Conservation (phyloP, 208 protist species). For the Crithidia bombi region DNA sequence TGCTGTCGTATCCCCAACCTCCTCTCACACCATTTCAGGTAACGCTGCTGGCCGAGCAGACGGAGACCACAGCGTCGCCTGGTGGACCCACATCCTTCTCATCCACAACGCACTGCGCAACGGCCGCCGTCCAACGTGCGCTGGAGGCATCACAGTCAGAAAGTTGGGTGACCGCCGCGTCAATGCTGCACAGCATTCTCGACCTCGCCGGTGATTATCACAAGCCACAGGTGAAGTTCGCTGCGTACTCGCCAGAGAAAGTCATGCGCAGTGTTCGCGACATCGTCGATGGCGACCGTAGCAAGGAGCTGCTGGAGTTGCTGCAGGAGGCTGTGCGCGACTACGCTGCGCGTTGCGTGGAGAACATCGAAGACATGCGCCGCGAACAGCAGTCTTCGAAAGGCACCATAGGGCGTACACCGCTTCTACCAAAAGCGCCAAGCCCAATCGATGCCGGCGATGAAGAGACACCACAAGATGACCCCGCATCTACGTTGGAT, state of each 20-base stretch:
- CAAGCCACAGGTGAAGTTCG: conserved; percentile 31
- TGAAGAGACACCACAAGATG: conserved; percentile 8
- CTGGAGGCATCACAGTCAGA: conserved; percentile 7
- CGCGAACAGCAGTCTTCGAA: conserved; percentile 8
- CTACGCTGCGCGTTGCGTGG: conserved; percentile 34
- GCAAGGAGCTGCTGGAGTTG: conserved; percentile 24
- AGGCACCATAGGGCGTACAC: background rate
- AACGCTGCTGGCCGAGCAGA: conserved; percentile 28
- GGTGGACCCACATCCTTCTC: background rate
- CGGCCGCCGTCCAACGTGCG: conserved; percentile 6
- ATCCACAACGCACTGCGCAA: background rate
- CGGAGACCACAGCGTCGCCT: background rate
- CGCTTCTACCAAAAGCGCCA: background rate
- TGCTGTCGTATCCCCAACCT: conserved; percentile 24
- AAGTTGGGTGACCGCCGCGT: conserved; percentile 20
- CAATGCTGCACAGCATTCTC: conserved; percentile 53
- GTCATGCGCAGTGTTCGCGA: conserved; percentile 54
- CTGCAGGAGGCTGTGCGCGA: conserved; percentile 33
- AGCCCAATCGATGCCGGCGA: background rate
- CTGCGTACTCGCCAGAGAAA: conserved; percentile 54
- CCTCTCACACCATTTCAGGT: conserved; percentile 30
- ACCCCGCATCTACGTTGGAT: background rate
- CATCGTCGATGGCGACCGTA: conserved; percentile 48
- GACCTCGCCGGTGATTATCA: conserved; percentile 15
- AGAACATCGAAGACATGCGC: conserved; percentile 11